Percentiles rank a stretch among this genome's conserved stretches.
These are phyloP conservation scores for Kurtzmaniella cleridarum DNA, from an alignment of 805 yeast species.

Conservation along the genomic window DNA sequence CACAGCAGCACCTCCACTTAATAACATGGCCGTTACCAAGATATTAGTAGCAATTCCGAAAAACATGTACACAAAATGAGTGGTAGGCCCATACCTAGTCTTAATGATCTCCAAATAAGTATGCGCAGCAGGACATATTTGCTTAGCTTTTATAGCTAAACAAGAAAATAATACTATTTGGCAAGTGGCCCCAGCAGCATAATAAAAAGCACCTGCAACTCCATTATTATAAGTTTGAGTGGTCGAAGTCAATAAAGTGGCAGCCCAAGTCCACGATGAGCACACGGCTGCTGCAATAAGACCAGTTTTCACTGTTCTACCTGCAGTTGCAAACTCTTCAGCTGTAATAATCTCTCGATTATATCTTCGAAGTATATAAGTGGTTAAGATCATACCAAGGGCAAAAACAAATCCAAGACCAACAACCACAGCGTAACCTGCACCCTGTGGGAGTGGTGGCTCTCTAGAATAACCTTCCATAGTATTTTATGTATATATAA, in stretches of 20 bases:
- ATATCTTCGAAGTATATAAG: constrained; percentile 66
- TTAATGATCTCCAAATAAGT: constrained; percentile 82
- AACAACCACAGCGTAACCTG: constrained; percentile 82
- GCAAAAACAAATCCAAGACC: constrained; percentile 84
- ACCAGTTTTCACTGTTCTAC: constrained; percentile 81
- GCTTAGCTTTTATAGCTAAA: constrained; percentile 82
- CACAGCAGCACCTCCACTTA: constrained; percentile 87
- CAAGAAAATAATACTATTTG: constrained; percentile 85
- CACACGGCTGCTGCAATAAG: constrained; percentile 87
- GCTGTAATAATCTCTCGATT: constrained; percentile 85
- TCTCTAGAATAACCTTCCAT: neutral
- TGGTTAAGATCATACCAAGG: constrained; percentile 71
- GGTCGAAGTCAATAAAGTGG: constrained; percentile 41
- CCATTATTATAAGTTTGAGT: constrained; percentile 76
- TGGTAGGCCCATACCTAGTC: constrained; percentile 71
- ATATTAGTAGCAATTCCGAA: constrained; percentile 86
- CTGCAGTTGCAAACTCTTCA: constrained; percentile 92
- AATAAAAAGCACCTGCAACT: constrained; percentile 73
- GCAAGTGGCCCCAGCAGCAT: constrained; percentile 88
- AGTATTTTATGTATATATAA: no score
- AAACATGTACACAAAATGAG: constrained; percentile 66
- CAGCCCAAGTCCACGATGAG: constrained; percentile 78
- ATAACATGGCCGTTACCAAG: constrained; percentile 85
- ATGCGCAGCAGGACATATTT: constrained; percentile 87
- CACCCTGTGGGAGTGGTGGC: constrained; percentile 58